Percentiles rank a stretch among this genome's conserved stretches.
Evolutionary conservation across 169 alveolate species (phyloP).

Genomic region (Cryptosporidium tyzzeri): DNA sequence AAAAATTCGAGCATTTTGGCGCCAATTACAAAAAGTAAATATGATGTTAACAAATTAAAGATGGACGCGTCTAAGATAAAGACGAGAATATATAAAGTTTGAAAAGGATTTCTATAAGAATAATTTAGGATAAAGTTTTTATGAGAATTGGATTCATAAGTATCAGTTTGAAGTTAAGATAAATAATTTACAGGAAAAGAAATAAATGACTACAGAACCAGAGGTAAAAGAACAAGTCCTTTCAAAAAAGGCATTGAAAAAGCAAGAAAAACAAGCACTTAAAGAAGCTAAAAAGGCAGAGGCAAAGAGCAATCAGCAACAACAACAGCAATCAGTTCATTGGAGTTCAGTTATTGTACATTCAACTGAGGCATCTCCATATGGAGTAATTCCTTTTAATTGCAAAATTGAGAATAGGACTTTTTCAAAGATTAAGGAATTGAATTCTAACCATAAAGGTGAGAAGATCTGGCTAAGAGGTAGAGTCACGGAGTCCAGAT

Average conservation of each 20-base stretch:
- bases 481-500: constrained; percentile 84
- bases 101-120: background rate
- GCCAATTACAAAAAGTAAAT: background rate
- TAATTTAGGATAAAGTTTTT: background rate
- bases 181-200: background rate
- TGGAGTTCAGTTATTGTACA: constrained; percentile 63
- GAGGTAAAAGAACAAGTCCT: constrained; percentile 19
- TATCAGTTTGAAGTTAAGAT: background rate
- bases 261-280: constrained; percentile 28
- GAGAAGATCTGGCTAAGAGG: constrained; percentile 86
- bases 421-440: constrained; percentile 27
- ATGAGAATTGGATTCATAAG: background rate
- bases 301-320: constrained; percentile 21
- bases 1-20: background rate
- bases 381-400: constrained; percentile 40
- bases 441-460: constrained; percentile 28
- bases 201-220: background rate
- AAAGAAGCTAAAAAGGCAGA: constrained; percentile 60
- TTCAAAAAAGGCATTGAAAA: constrained; percentile 63
- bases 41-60: background rate
- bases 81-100: background rate
- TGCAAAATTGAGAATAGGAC: background rate
- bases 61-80: background rate
- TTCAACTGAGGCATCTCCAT: background rate
- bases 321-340: constrained; percentile 11